phyloP scores from a whole-genome alignment of 2,329 filamentous ascomycete species.

The Penicillium italicum region DNA sequence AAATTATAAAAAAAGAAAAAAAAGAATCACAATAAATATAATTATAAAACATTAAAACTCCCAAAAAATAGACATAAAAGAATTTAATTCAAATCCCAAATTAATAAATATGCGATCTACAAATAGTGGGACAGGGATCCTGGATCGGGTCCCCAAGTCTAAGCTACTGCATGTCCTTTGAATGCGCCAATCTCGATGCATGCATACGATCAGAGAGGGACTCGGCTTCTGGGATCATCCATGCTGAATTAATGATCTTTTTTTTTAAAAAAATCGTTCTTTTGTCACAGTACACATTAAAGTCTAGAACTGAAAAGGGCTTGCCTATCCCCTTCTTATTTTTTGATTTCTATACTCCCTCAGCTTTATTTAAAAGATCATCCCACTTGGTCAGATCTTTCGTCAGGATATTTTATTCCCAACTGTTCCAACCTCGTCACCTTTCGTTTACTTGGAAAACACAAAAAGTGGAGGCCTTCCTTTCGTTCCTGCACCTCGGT shows the following conservation, averaged over 20 bases:
- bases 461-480: constrained; percentile 6
- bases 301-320: constrained; percentile 22
- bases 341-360: background rate
- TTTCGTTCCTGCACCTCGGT: constrained; percentile 22
- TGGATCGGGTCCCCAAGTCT: constrained; percentile 16
- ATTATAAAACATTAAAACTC: background rate
- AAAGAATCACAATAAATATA: background rate
- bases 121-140: constrained; percentile 21
- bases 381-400: constrained; percentile 8
- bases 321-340: constrained; percentile 6
- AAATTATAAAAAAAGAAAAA: background rate
- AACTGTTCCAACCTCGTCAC: constrained; percentile 5
- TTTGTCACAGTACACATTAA: constrained; percentile 6
- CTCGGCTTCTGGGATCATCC: constrained; percentile 23
- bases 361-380: constrained; percentile 6
- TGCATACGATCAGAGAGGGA: constrained; percentile 18
- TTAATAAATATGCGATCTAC: constrained; percentile 15
- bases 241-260: constrained; percentile 10
- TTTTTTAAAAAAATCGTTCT: constrained; percentile 3
- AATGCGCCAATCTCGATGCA: constrained; percentile 13
- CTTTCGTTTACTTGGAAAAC: constrained; percentile 4
- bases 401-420: constrained; percentile 6
- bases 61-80: background rate
- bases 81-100: background rate
- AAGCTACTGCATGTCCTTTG: constrained; percentile 19